Base-by-base conservation (phyloP, 2,329 filamentous ascomycete genomes). In the Aspergillus cejpii region DNA sequence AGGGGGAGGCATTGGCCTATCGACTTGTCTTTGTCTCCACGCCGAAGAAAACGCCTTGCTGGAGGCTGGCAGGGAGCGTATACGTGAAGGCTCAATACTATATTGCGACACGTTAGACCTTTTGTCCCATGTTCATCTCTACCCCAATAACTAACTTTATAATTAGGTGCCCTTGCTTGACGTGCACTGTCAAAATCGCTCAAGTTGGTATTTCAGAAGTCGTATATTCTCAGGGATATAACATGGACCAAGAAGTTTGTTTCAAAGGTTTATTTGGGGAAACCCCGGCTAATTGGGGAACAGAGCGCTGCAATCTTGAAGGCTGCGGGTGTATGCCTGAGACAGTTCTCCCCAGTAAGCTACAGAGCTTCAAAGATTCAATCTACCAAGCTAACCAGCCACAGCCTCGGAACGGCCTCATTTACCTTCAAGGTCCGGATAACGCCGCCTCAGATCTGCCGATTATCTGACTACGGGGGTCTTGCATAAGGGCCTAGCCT, bases 111-210 rank as follows among this genome's bases (percentile, higher is more conserved):
- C 90, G 55, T 75, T 51, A 56, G 69, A n/a, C 57, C 17, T 23
- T 38, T 17, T 40, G 20, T 31, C 26, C 23, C 45, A 17, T 41
- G n/a, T 33, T 21, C 7, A 33, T 37, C 26, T 20, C 14, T 12
- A 36, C 15, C 39, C 49, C 45, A 17, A 52, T 39, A 20, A 36
- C 33, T 34, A 42, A n/a, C 14, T 23, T 33, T 21, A 17, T 21
- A 14, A 29, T 4, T 39, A 79, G 75, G 0, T 98, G 92, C 67
- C 92, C 92, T 3, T 98, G 92, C 64, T 74, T 98, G 65, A 98
- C 92, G 2, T 98, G 92, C 68, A 95, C 88, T 59, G 94, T 98
- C 73, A 98, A 98, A 73, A 97, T 98, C 60, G 87, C 88, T 17
- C 92, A 98, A 71, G 88, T 97, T 6, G 92, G 92, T 14, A 95